Base-by-base conservation (phyloP, 2,329 filamentous ascomycete genomes). In the Alternaria viburni region DNA sequence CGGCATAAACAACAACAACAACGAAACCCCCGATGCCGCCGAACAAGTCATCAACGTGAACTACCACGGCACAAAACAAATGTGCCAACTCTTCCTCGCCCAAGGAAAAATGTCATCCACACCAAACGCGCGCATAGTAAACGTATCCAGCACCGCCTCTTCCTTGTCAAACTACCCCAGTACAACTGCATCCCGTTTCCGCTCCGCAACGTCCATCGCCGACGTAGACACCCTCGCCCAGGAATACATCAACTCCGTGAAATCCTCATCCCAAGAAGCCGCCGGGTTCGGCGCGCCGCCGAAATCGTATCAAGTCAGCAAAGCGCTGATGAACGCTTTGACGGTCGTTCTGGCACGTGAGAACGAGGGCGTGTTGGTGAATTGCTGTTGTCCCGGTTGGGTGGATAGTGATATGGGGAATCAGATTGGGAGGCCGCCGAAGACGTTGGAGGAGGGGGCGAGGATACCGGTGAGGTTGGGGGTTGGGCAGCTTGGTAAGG, bases 341-440 rank as follows among this genome's bases (percentile, higher is more conserved):
- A 70, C 69, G 1, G 50, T 72, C 3, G 62, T 72, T 0, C 47
- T 74, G 11, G 65, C 70, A 6, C 45, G 54, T 6, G 44, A 68
- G 13, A 44, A 69, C 28, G 30, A 57, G 17, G 17, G 41, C 7
- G 60, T 66, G 11, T 7, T 41, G 17, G 32, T 74, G 0, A 70
- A 70, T 32, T 65, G 43, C 45, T 70, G 65, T 49, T 76, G 71
- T 44, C 71, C 70, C 0, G 71, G 72, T 0, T 76, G 69, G 70
- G 64, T 68, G 3, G 52, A 74, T 44, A 72, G 67, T 8, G 70
- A 69, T 6, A 75, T 74, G 69, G 73, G 71, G 1, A 63, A 66
- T 26, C 62, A 62, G 41, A 62, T 58, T 13, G 73, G 66, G 10
- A 69, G 17, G 23, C 66, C 68, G 25, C 65, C 66, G 3, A 69